phyloP scores from a whole-genome alignment of 2,329 filamentous ascomycete genomes.

The Paraphoma sp. region DNA sequence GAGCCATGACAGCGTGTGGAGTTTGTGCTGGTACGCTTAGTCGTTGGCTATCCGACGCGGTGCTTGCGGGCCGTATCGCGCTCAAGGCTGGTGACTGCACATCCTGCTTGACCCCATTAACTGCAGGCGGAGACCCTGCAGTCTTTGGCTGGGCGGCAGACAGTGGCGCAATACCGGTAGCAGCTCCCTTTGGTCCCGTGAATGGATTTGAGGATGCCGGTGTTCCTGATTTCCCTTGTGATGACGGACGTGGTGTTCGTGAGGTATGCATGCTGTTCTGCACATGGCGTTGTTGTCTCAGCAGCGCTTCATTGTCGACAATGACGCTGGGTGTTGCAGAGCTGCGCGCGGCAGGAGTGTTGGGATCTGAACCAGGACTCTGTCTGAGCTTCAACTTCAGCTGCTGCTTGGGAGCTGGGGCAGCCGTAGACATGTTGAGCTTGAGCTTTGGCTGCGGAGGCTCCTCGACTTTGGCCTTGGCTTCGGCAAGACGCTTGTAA shows the following conservation, averaged over 20 bases:
- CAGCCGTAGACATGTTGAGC: slow-evolving; percentile 67
- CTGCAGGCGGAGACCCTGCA: slow-evolving; percentile 38
- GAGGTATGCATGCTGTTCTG: slow-evolving; percentile 56
- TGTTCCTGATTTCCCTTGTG: slow-evolving; percentile 35
- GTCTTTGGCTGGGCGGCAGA: slow-evolving; percentile 35
- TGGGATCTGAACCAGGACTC: slow-evolving; percentile 48
- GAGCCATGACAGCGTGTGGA: slow-evolving; percentile 47
- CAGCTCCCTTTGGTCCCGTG: slow-evolving; percentile 29
- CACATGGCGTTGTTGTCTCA: slow-evolving; percentile 60
- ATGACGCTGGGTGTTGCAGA: slow-evolving; percentile 57
- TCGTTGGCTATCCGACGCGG: slow-evolving; percentile 38
- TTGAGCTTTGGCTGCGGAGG: slow-evolving; percentile 80
- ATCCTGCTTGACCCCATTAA: slow-evolving; percentile 49
- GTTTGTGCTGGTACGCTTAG: slow-evolving; percentile 40
- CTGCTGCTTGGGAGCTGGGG: slow-evolving; percentile 44
- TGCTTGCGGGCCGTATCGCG: slow-evolving; percentile 46
- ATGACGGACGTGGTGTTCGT: slow-evolving; percentile 32
- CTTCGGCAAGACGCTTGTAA: slow-evolving; percentile 70
- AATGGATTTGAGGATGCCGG: slow-evolving; percentile 38
- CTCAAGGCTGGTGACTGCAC: slow-evolving; percentile 54
- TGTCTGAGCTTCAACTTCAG: slow-evolving; percentile 69
- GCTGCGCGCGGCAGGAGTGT: slow-evolving; percentile 49
- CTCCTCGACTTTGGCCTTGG: slow-evolving; percentile 74
- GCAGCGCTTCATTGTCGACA: slow-evolving; percentile 62
- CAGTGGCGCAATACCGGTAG: slow-evolving; percentile 27